Base-by-base conservation (phyloP, 2,329 filamentous ascomycete species). In the Beauveria caledonica region DNA sequence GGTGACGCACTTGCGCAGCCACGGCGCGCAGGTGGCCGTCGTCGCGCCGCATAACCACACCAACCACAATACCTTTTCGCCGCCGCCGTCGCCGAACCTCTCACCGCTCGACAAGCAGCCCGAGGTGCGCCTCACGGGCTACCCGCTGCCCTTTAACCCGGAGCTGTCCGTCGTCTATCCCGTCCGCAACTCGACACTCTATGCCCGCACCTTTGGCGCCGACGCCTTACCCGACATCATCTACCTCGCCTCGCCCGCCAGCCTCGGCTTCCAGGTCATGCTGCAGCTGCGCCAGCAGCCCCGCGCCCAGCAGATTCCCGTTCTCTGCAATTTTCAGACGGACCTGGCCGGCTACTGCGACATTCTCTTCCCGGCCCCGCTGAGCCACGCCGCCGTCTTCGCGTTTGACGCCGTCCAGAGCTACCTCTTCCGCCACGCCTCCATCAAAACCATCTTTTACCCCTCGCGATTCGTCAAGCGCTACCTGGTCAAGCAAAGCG, bases 241-340 rank as follows among this genome's bases (percentile, higher is more conserved):
- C 66, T 89, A 89, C 66, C 76, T 89, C 13, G 86, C 86, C 1
- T 87, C 84, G 48, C 86, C 86, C 0, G 87, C 86, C 2, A 87
- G 84, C 5, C 74, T 89, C 3, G 86, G 87, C 4, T 89, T 89
- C 66, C 86, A 89, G 64, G 82, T 89, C 59, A 79, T 89, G 72
- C 75, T 89, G n/a, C 86, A 89, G 68, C 73, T 88, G 55, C 79
- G 84, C 49, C 85, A 87, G 64, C 78, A 87, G 58, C 74, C 77
- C 15, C 70, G 70, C 23, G 74, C 80, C 36, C 75, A 76, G 9
- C 83, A 84, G 46, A 79, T 85, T 1, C 82, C 82, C 2, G 75
- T 87, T 1, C 76, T 89, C 48, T 81, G 86, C 69, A 90, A 89
- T 70, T 89, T 88, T 64, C 86, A 89, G 70, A 90, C 86, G 1